phyloP scores from a whole-genome alignment of 345 rosid genomes.

The Euphorbia pulcherrima region DNA sequence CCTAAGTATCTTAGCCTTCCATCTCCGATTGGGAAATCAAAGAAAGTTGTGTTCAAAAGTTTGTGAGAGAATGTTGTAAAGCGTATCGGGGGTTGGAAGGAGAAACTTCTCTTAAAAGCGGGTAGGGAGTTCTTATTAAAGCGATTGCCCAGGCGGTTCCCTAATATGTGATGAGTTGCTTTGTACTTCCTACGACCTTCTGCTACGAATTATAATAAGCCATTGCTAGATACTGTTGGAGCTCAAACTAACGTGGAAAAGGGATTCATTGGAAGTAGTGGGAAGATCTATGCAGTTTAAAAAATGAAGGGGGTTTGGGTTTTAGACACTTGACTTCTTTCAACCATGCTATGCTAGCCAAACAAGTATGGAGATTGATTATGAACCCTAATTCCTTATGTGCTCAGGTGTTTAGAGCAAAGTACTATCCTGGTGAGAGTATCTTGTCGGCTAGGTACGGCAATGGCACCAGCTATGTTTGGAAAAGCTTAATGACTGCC shows the following conservation, averaged over 20 bases:
- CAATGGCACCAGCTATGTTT: too few species aligned
- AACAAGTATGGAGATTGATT: background rate
- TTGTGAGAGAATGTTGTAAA: too few species aligned
- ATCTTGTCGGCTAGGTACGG: too few species aligned
- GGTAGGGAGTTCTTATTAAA: background rate
- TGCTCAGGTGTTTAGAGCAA: too few species aligned
- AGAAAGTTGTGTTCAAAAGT: too few species aligned
- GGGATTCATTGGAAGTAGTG: background rate
- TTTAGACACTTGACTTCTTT: background rate
- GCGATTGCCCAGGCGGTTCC: too few species aligned
- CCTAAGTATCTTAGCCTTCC: background rate
- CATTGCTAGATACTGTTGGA: background rate
- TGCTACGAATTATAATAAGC: background rate
- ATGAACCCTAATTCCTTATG: too few species aligned
- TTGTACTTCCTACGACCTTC: background rate
- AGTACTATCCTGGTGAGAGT: too few species aligned
- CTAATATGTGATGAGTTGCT: background rate
- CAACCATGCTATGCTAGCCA: background rate
- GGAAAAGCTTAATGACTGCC: too few species aligned
- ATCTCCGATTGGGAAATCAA: background rate
- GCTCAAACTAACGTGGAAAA: background rate
- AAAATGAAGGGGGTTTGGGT: background rate
- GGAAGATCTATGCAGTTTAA: background rate
- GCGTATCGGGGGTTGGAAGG: background rate
- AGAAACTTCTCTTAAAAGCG: background rate